These are phyloP conservation scores for Microcos paniculata DNA, from an alignment of 345 rosid species.

Conservation along the genomic window DNA sequence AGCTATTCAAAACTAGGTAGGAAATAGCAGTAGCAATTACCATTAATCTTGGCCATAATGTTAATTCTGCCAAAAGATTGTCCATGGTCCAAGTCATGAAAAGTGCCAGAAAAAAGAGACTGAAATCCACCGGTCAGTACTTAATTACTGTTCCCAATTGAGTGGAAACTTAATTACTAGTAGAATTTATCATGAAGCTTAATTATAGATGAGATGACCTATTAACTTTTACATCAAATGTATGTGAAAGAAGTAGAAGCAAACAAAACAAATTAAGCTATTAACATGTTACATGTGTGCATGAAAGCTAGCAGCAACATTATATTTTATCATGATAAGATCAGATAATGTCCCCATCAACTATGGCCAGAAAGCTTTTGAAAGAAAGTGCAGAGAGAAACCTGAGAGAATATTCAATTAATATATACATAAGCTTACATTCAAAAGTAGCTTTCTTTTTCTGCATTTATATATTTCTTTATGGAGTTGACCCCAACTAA, in stretches of 20 bases:
- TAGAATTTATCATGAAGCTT: neutral
- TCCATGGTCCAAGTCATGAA: neutral
- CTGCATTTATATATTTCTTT: neutral
- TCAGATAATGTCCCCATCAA: neutral
- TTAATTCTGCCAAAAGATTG: neutral
- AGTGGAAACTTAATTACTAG: neutral
- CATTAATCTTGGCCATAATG: neutral
- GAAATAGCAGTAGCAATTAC: neutral
- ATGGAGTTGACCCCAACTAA: constrained; percentile 11
- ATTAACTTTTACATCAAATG: too few species aligned
- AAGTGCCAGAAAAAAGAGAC: neutral
- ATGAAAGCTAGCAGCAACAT: neutral
- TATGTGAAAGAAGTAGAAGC: neutral
- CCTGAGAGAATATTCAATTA: neutral
- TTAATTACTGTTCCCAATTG: too few species aligned
- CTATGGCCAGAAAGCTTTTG: neutral
- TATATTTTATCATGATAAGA: neutral
- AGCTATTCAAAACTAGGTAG: too few species aligned
- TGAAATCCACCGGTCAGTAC: neutral
- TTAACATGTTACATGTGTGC: too few species aligned
- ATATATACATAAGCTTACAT: neutral
- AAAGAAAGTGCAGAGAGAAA: neutral
- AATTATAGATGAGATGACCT: too few species aligned
- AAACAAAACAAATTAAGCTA: too few species aligned
- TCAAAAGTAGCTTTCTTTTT: constrained; percentile 13